These are phyloP conservation scores for Triangularia setosa DNA, from an alignment of 2,329 filamentous ascomycete genomes.

Conservation along the genomic window DNA sequence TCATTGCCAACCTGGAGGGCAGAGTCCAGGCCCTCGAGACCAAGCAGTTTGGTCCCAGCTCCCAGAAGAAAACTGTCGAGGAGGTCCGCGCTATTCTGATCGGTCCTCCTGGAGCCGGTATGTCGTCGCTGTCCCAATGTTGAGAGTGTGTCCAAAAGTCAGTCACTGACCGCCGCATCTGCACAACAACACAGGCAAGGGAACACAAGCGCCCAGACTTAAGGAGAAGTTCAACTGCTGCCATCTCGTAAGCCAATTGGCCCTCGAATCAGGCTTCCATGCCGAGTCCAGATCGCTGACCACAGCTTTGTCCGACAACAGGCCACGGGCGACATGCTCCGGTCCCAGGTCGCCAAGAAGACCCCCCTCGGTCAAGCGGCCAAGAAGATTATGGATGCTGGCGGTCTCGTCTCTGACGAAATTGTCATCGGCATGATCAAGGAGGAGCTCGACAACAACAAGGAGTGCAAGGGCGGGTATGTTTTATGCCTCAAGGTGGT, in stretches of 20 bases:
- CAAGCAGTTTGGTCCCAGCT: constrained; percentile 55
- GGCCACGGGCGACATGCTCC: constrained; percentile 99
- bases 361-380: constrained; percentile 89
- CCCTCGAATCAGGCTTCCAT: background rate
- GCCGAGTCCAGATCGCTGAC: constrained; percentile 11
- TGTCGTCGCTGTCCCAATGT: constrained; percentile 33
- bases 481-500: constrained; percentile 30
- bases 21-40: constrained; percentile 82
- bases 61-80: constrained; percentile 50
- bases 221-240: constrained; percentile 98
- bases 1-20: constrained; percentile 77
- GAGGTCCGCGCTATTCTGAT: constrained; percentile 96
- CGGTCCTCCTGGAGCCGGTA: constrained; percentile 95
- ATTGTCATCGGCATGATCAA: constrained; percentile 99
- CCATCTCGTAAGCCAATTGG: constrained; percentile 70
- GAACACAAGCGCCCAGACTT: constrained; percentile 95
- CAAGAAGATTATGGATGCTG: constrained; percentile 99
- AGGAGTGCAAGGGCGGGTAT: constrained; percentile 95
- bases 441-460: constrained; percentile 89
- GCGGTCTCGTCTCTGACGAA: constrained; percentile 94
- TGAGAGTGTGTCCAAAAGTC: background rate
- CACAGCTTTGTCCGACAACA: constrained; percentile 35
- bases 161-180: constrained; percentile 12
- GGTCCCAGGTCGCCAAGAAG: constrained; percentile 97
- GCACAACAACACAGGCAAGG: constrained; percentile 68